These are phyloP conservation scores for Phialemoniopsis sp. DNA, from an alignment of 2,329 filamentous ascomycete genomes.

Conservation along the genomic window DNA sequence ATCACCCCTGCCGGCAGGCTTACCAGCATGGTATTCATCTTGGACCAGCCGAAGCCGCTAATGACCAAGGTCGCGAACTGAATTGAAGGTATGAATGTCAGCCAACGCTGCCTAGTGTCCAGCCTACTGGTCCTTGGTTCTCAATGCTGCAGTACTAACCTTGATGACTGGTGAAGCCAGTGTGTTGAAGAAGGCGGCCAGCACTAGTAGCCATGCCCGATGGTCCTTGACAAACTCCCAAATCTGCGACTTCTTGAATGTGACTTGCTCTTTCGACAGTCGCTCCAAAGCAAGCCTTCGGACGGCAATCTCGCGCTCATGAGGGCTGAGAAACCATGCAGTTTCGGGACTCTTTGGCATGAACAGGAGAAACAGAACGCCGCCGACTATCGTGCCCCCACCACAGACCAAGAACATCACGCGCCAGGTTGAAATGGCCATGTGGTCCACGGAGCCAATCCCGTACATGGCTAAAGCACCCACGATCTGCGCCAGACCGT, in stretches of 20 bases:
- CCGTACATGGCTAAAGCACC: constrained; percentile 45
- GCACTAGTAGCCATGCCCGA: constrained; percentile 38
- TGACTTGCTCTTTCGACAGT: constrained; percentile 24
- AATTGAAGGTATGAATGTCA: too few relatives aligned
- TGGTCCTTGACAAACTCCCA: constrained; percentile 36
- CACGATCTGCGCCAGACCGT: constrained; percentile 39
- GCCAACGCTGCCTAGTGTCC: too few relatives aligned
- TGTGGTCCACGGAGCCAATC: constrained; percentile 34
- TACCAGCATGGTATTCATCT: constrained; percentile 31
- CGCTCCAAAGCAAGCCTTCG: constrained; percentile 27
- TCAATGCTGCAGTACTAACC: constrained; percentile 9
- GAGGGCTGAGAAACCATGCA: constrained; percentile 49
- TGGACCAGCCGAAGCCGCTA: constrained; percentile 36
- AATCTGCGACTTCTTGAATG: constrained; percentile 37
- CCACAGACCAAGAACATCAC: constrained; percentile 45
- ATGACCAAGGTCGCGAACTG: constrained; percentile 47
- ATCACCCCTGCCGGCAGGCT: constrained; percentile 2
- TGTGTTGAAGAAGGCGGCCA: constrained; percentile 39
- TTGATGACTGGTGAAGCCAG: constrained; percentile 40
- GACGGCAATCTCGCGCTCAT: constrained; percentile 32
- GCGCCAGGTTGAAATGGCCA: constrained; percentile 38
- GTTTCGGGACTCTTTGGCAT: constrained; percentile 41
- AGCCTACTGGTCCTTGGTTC: too few relatives aligned
- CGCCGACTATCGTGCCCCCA: constrained; percentile 35
- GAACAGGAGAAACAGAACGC: constrained; percentile 37